phyloP scores from a whole-genome alignment of 768 basidiomycete genomes.

The Porpolomopsis calyptriformis region DNA sequence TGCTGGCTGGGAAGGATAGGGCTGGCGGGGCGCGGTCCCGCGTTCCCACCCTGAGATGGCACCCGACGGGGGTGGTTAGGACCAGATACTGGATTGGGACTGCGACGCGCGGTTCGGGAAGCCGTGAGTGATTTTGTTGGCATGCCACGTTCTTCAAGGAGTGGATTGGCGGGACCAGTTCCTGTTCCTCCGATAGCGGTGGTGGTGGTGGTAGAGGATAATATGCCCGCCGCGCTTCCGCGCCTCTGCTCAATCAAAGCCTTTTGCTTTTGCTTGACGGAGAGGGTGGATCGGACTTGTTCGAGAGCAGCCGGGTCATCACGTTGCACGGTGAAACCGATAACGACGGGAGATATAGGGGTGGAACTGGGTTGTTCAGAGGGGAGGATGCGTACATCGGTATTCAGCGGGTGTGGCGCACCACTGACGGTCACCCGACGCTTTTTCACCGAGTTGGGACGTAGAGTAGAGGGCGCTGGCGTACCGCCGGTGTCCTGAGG shows the following conservation, averaged over 20 bases:
- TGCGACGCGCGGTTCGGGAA: constrained; percentile 25
- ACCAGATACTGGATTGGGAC: constrained; percentile 24
- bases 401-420: constrained; percentile 43
- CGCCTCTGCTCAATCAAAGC: constrained; percentile 60
- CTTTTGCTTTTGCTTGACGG: constrained; percentile 63
- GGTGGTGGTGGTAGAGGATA: constrained; percentile 26
- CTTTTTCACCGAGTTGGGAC: constrained; percentile 44
- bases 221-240: constrained; percentile 40
- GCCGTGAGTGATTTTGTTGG: constrained; percentile 15
- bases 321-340: constrained; percentile 46
- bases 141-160: constrained; percentile 19
- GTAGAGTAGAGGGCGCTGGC: constrained; percentile 32
- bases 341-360: constrained; percentile 57
- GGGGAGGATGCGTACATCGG: constrained; percentile 32
- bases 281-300: constrained; percentile 51
- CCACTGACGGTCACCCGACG: constrained; percentile 66
- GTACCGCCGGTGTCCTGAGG: constrained; percentile 19
- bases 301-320: constrained; percentile 52
- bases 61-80: constrained; percentile 12
- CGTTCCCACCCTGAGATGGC: too few relatives aligned
- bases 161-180: constrained; percentile 15
- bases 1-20: constrained; percentile 21
- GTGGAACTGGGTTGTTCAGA: constrained; percentile 38
- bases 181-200: too few relatives aligned
- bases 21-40: constrained; percentile 28